These are phyloP conservation scores for Diutina siamensis DNA, from an alignment of 1,139 yeast genomes.

Conservation along the genomic window DNA sequence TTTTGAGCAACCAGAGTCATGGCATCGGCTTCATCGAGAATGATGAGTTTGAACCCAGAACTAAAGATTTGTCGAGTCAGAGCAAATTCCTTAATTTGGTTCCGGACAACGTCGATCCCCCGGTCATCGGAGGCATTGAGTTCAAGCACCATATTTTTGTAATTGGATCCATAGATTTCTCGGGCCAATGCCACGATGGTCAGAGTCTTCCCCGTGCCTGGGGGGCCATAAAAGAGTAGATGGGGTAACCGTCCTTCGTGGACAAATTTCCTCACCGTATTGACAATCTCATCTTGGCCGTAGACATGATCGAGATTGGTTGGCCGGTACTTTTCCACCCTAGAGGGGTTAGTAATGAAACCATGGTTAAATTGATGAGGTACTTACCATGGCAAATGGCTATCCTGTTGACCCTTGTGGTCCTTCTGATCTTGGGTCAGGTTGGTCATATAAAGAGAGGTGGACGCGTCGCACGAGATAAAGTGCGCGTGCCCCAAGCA, in stretches of 20 bases:
- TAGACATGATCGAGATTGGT: constrained; percentile 69
- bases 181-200: constrained; percentile 84
- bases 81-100: constrained; percentile 76
- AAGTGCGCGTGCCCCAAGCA: no score
- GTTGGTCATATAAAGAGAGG: neutral
- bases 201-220: constrained; percentile 96
- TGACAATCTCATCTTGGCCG: constrained; percentile 82
- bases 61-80: constrained; percentile 85
- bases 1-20: constrained; percentile 97
- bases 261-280: constrained; percentile 73
- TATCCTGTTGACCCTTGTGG: neutral
- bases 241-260: constrained; percentile 81
- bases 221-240: constrained; percentile 88
- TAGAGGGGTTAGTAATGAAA: constrained; percentile 9
- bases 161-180: constrained; percentile 82
- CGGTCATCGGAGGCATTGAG: constrained; percentile 81
- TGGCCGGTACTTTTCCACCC: constrained; percentile 98
- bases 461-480: neutral
- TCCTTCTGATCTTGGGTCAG: neutral
- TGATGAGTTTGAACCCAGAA: constrained; percentile 74
- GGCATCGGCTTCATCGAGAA: constrained; percentile 96
- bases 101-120: constrained; percentile 79
- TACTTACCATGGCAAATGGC: constrained; percentile 3
- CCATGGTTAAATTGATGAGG: neutral
- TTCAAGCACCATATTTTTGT: constrained; percentile 82